Base-by-base conservation (phyloP, 2,329 filamentous ascomycete genomes). In the Fusarium nisikadoi region DNA sequence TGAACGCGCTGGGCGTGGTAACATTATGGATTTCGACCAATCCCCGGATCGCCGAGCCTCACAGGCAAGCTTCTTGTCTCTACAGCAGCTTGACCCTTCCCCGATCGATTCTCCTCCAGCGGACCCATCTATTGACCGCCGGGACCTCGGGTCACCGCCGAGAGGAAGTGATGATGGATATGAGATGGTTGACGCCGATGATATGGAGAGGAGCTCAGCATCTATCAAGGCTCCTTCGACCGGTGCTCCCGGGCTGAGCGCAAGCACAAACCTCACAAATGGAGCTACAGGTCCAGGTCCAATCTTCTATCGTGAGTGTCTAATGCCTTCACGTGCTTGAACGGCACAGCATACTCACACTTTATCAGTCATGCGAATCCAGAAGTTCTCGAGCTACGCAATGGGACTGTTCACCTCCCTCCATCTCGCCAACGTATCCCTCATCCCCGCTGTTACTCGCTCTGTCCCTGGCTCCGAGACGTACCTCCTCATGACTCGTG, bases 371-470 rank as follows among this genome's bases (percentile, higher is more conserved):
- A 78, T 77, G 50, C 89, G 93, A 52, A 86, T 96, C 39, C 96
- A 98, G 81, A 92, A 90, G 80, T 97, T 97, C 85, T 96, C 94
- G 2, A 94, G 93, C 74, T 97, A 97, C 84, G 90, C 93, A 72
- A 95, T 94, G 78, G 90, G 89, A 70, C 84, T 93, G 73, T 97
- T 95, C 83, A 87, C 92, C 38, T 86, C 89, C 35, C 86, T 96
- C 63, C 94, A 97, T 83, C 85, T 96, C 70, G 87, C 91, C 77
- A 97, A 95, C 76, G 95, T 94, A 38, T 93, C 93, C 12, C 80
- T 97, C 46, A 91, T 97, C 72, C 94, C 94, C 1, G 88, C 96
- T 41, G 76, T 91, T 54, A 94, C 93, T 43, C 89, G 87, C 63
- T 94, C 92, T 49, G 89, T 96, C 11, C 84, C 91, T 13, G 88